phyloP scores from a whole-genome alignment of 208 protist genomes.

The Leishmania turanica region DNA sequence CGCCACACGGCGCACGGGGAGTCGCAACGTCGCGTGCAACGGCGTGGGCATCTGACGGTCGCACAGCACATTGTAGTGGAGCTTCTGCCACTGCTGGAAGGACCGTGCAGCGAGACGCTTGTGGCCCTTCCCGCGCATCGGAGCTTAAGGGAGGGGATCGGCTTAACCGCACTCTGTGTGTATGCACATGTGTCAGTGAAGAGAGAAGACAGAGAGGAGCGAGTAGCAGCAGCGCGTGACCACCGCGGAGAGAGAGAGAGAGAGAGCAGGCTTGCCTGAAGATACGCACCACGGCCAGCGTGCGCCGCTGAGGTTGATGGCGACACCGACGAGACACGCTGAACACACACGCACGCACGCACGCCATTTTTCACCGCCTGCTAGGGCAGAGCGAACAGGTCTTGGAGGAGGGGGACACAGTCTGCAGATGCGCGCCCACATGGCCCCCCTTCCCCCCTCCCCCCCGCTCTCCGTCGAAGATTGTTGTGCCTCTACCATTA shows the following conservation, averaged over 20 bases:
- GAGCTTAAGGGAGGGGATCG: background rate
- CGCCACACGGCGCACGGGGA: constrained; percentile 11
- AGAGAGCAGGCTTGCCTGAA: background rate
- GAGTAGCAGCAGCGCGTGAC: background rate
- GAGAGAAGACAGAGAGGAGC: background rate
- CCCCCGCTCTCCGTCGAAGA: background rate
- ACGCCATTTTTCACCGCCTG: background rate
- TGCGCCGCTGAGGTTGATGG: background rate
- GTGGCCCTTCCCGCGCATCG: constrained; percentile 20
- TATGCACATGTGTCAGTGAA: background rate
- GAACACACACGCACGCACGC: background rate
- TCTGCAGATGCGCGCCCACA: no score
- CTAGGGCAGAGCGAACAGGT: background rate
- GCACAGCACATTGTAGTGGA: constrained; percentile 14
- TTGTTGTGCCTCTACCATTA: background rate
- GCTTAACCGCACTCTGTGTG: background rate
- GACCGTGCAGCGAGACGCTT: constrained; percentile 6
- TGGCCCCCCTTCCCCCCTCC: no score
- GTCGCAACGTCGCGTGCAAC: constrained; percentile 13
- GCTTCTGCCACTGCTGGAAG: constrained; percentile 20
- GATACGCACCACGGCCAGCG: background rate
- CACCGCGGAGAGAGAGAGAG: background rate
- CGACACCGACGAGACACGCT: background rate
- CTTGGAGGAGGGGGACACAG: background rate
- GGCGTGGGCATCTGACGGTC: constrained; percentile 17